Evolutionary conservation across 805 yeast species (phyloP).

Genomic region (Suhomyces xylopsoci): DNA sequence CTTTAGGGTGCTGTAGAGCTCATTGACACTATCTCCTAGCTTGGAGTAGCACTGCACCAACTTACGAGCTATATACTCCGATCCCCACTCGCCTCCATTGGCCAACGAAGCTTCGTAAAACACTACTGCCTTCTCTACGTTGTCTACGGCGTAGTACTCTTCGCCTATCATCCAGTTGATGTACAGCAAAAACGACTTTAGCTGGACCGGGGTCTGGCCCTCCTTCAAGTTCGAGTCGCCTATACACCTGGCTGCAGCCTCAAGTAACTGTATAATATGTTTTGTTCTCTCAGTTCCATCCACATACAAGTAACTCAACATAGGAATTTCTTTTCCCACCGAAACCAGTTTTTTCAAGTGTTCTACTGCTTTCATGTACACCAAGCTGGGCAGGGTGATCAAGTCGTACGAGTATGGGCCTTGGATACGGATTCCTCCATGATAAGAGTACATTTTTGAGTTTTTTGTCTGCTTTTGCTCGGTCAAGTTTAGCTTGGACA

Average conservation of each 20-base stretch:
- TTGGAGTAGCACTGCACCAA: slow-evolving; percentile 37
- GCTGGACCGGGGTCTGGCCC: neutral
- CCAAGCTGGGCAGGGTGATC: slow-evolving; percentile 27
- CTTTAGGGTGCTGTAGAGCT: slow-evolving; percentile 2
- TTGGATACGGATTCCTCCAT: slow-evolving; percentile 33
- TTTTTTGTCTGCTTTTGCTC: neutral
- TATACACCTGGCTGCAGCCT: neutral
- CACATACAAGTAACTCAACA: slow-evolving; percentile 8
- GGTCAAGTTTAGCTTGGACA: neutral
- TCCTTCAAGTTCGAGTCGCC: neutral
- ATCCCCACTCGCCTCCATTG: slow-evolving; percentile 33
- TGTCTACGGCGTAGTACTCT: slow-evolving; percentile 25
- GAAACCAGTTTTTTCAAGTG: slow-evolving; percentile 10
- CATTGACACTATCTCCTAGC: slow-evolving; percentile 20
- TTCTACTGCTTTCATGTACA: slow-evolving; percentile 24
- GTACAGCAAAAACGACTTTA: slow-evolving; percentile 16
- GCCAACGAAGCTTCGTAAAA: slow-evolving; percentile 15
- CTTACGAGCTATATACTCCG: slow-evolving; percentile 28
- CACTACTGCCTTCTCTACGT: slow-evolving; percentile 16
- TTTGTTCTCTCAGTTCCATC: slow-evolving; percentile 1
- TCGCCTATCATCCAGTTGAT: slow-evolving; percentile 53
- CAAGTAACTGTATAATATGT: slow-evolving; percentile 5
- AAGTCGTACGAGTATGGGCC: slow-evolving; percentile 18
- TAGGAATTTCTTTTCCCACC: neutral
- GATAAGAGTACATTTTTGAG: slow-evolving; percentile 13